Percentiles rank a stretch among this genome's conserved stretches.
These are phyloP conservation scores for Pichia sp. DNA, from an alignment of 1,139 yeast species.

Conservation along the genomic window DNA sequence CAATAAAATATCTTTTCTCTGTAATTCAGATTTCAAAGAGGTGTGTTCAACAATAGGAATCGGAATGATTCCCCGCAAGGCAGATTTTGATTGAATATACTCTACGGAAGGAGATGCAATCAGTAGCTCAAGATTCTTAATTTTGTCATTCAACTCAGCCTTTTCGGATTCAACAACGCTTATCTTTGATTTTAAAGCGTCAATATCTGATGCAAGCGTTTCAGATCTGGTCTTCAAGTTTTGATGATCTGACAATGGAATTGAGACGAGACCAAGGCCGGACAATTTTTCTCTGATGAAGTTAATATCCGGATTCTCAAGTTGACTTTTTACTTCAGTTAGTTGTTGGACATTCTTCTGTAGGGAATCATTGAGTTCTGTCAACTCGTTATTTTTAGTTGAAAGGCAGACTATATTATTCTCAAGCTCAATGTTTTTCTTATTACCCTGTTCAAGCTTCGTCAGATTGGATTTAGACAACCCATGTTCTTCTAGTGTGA, in stretches of 20 bases:
- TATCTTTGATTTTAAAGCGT: constrained; percentile 3
- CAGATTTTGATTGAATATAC: constrained; percentile 31
- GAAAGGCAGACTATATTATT: constrained; percentile 5
- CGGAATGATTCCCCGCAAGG: constrained; percentile 21
- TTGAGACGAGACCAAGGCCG: constrained; percentile 13
- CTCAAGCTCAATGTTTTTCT: constrained; percentile 3
- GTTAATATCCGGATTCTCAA: constrained; percentile 25
- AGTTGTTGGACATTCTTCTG: constrained; percentile 2
- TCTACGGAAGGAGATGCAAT: constrained; percentile 30
- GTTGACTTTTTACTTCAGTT: neutral
- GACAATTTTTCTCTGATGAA: constrained; percentile 16
- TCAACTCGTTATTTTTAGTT: constrained; percentile 8
- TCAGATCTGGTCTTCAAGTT: neutral
- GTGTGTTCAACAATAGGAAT: constrained; percentile 31
- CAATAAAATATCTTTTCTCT: constrained; percentile 9
- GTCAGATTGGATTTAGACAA: neutral
- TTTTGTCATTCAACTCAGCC: constrained; percentile 6
- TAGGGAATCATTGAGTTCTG: constrained; percentile 4
- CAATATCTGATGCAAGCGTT: constrained; percentile 2
- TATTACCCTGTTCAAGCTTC: constrained; percentile 16
- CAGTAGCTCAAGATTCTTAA: constrained; percentile 3
- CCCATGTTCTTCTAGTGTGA: constrained; percentile 25
- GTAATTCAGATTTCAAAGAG: constrained; percentile 21
- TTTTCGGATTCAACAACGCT: constrained; percentile 9
- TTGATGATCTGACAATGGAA: constrained; percentile 31